Evolutionary conservation across 495 filamentous ascomycete genomes (phyloP), one percentile per base, ranked within the genome.

Genomic region (Letharia columbiana): DNA sequence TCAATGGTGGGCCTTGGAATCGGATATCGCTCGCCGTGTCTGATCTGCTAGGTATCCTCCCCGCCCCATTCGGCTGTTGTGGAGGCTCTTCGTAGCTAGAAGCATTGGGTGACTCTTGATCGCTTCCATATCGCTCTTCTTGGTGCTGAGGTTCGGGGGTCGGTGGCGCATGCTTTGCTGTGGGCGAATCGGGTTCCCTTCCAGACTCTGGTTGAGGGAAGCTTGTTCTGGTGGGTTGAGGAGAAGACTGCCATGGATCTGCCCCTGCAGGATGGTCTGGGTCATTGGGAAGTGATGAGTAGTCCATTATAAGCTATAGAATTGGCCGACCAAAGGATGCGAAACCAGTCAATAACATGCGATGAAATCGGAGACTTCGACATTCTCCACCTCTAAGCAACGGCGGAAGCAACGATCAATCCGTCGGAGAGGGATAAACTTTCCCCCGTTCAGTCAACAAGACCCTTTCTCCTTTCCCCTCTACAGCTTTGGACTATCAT

Each of bases 231-330:
- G 70, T 82, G 81, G 60, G 60, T 71, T 86, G 84, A 49, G 91
- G 84, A 4, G 85, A 86, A 8, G 84, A 85, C 33, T 84, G 87
- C 91, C 91, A 96, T 28, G 91, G 90, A 11, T 90, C 92, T 47
- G 83, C 73, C 39, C 84, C 91, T 31, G 78, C 80, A 15, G 86
- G 83, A 69, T 90, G 79, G 11, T 92, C 89, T 18, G 86, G 84
- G 75, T 94, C 91, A 70, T 84, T 76, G 71, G 89, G 85, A 37
- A 91, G 82, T 62, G 87, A 76, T 61, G 90, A 90, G 77, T 94
- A 96, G 76, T 96, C 91, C 91, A 96, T 96, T 60, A 15, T 15
- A 50, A 2, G 37, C 5, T 45, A 40, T 23, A 39, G 12, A 8
- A 50, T 10, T 33, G 23, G 28, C 28, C 37, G 20, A 15, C 4